Conservation (phyloP, 2,329 filamentous ascomycete genomes). For the Blastomyces silverae region DNA sequence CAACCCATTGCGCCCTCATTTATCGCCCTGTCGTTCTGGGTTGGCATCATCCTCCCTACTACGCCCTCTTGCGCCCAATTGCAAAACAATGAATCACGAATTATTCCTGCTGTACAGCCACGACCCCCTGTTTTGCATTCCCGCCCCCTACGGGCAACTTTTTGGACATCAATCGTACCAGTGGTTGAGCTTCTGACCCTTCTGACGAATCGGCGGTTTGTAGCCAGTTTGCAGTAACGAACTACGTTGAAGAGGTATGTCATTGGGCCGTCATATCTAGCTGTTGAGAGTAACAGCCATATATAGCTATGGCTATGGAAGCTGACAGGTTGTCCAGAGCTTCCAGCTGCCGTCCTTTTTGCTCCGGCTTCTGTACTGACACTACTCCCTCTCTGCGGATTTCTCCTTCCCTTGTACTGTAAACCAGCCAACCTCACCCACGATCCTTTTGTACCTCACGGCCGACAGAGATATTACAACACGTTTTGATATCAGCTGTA, state of each 20-base stretch:
- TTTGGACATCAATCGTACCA: conserved; percentile 25
- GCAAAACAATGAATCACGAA: conserved; percentile 34
- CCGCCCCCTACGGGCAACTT: conserved; percentile 18
- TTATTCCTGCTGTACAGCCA: conserved; percentile 23
- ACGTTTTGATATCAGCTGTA: conserved; percentile 9
- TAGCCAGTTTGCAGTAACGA: conserved; percentile 12
- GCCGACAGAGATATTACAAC: conserved; percentile 6
- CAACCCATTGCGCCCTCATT: not conserved
- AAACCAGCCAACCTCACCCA: conserved; percentile 8
- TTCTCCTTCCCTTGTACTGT: conserved; percentile 8
- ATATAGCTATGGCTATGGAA: conserved; percentile 10
- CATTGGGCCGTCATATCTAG: conserved; percentile 15
- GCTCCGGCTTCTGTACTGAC: conserved; percentile 11
- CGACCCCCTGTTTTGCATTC: conserved; percentile 24
- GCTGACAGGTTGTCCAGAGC: conserved; percentile 16
- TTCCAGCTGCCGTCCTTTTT: not conserved
- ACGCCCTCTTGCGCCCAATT: conserved; percentile 25
- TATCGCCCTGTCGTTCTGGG: not conserved
- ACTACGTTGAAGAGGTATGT: conserved; percentile 17
- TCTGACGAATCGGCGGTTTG: conserved; percentile 16
- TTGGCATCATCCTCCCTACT: conserved; percentile 13
- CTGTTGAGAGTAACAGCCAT: not conserved
- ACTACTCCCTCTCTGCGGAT: conserved; percentile 13
- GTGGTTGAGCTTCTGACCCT: conserved; percentile 20
- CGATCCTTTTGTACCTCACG: conserved; percentile 8